phyloP scores from a whole-genome alignment of 148 eudicot genomes.

The Arbutus unedo region DNA sequence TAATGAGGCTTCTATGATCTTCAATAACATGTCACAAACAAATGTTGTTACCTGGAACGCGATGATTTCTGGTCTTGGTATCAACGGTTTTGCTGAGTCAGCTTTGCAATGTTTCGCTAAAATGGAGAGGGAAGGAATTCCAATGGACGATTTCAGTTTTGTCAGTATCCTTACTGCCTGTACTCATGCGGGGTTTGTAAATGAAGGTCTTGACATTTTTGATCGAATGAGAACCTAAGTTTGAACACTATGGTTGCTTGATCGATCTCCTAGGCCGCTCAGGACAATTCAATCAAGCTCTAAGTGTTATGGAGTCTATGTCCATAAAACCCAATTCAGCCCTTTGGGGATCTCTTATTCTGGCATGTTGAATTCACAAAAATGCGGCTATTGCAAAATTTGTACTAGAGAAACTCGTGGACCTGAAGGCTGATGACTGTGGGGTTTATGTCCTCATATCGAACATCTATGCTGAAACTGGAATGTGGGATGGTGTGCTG shows the following conservation, averaged over 20 bases:
- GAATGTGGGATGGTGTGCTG: constrained; percentile 21
- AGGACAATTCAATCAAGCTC: constrained; percentile 17
- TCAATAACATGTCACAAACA: constrained; percentile 17
- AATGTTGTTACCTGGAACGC: constrained; percentile 25
- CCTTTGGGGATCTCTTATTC: constrained; percentile 25
- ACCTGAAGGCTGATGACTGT: constrained; percentile 20
- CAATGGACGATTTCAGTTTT: constrained; percentile 22
- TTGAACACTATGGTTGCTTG: constrained; percentile 27
- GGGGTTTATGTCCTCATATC: constrained; percentile 22
- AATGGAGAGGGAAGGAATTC: constrained; percentile 20
- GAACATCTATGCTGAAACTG: constrained; percentile 20
- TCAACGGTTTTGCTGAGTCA: constrained; percentile 16
- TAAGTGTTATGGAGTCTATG: constrained; percentile 11
- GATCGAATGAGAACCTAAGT: constrained; percentile 18
- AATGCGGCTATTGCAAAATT: constrained; percentile 17
- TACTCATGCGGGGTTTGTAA: constrained; percentile 22
- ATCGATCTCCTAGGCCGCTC: constrained; percentile 26
- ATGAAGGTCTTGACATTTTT: constrained; percentile 19
- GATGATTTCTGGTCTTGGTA: constrained; percentile 22
- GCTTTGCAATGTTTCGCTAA: too few species aligned
- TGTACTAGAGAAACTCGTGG: constrained; percentile 18
- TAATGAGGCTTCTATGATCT: constrained; percentile 14
- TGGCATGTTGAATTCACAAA: constrained; percentile 16
- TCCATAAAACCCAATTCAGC: constrained; percentile 15
- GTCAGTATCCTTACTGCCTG: constrained; percentile 20